A percentile compares a stretch with the other conserved stretches of the same genome.
Conservation (phyloP, 2,329 filamentous ascomycete genomes). For the Fusarium sororula region DNA sequence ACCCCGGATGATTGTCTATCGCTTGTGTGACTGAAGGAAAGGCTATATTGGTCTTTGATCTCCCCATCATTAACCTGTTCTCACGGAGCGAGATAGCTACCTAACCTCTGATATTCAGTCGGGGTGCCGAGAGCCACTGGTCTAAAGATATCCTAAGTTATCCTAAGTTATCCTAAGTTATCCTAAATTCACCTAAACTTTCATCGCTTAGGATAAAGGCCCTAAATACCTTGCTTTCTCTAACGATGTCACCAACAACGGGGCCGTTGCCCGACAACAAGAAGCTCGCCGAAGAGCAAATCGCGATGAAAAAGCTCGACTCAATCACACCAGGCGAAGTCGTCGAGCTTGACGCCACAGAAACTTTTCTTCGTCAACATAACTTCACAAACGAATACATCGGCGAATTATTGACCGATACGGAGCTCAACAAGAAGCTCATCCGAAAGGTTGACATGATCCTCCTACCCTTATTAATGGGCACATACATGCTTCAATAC, state of each 20-base stretch:
- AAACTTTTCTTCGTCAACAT: slow-evolving; percentile 33
- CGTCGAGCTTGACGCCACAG: slow-evolving; percentile 25
- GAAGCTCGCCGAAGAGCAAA: slow-evolving; percentile 12
- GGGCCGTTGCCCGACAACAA: neutral
- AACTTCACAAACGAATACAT: slow-evolving; percentile 36
- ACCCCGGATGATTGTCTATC: neutral
- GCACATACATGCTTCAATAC: slow-evolving; percentile 62
- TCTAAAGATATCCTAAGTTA: neutral
- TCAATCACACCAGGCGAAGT: slow-evolving; percentile 29
- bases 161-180: neutral
- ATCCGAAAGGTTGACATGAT: slow-evolving; percentile 58
- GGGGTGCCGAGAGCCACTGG: too few relatives aligned
- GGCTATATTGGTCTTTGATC: neutral
- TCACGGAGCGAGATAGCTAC: too few relatives aligned
- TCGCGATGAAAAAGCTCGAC: slow-evolving; percentile 24
- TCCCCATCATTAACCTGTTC: neutral
- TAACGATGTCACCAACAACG: neutral
- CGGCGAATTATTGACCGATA: slow-evolving; percentile 23
- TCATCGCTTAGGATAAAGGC: accelerated
- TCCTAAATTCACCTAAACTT: neutral
- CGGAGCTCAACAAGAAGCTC: slow-evolving; percentile 18
- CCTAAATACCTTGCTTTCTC: accelerated
- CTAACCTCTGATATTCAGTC: too few relatives aligned
- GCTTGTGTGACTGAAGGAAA: accelerated
- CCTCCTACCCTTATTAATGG: slow-evolving; percentile 59